These are phyloP conservation scores for Colletotrichum eremochloae DNA, from an alignment of 2,329 filamentous ascomycete species.

Conservation along the genomic window DNA sequence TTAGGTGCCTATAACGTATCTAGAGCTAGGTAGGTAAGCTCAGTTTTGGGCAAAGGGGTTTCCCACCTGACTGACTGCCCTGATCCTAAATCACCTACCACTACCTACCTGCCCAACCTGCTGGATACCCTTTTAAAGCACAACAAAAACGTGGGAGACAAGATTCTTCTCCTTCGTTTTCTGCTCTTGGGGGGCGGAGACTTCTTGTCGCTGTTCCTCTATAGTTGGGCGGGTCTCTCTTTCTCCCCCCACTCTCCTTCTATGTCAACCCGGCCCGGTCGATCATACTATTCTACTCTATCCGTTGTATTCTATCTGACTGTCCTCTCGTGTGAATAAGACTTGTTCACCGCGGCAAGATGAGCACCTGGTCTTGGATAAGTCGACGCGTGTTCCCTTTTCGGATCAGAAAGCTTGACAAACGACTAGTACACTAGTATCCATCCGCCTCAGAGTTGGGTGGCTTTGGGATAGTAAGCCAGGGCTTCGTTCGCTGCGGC, in stretches of 20 bases:
- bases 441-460: not conserved
- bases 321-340: constrained; percentile 5
- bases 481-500: constrained; percentile 13
- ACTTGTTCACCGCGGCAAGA: not conserved
- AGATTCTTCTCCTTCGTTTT: not conserved
- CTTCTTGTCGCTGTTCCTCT: not conserved
- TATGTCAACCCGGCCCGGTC: not conserved
- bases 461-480: constrained; percentile 6
- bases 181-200: not conserved
- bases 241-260: not conserved
- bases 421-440: not conserved
- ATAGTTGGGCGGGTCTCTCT: not conserved
- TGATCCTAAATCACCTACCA: not conserved
- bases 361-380: not conserved
- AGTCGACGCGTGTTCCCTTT: not conserved
- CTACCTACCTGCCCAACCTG: too few relatives aligned
- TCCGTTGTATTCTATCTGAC: not conserved
- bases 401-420: not conserved
- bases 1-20: not conserved
- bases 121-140: too few relatives aligned
- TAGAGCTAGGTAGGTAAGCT: not conserved
- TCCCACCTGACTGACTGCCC: not conserved
- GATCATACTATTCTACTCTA: not conserved
- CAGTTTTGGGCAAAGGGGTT: not conserved
- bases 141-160: not conserved